phyloP scores from a whole-genome alignment of 805 yeast species.

The Candida montana region DNA sequence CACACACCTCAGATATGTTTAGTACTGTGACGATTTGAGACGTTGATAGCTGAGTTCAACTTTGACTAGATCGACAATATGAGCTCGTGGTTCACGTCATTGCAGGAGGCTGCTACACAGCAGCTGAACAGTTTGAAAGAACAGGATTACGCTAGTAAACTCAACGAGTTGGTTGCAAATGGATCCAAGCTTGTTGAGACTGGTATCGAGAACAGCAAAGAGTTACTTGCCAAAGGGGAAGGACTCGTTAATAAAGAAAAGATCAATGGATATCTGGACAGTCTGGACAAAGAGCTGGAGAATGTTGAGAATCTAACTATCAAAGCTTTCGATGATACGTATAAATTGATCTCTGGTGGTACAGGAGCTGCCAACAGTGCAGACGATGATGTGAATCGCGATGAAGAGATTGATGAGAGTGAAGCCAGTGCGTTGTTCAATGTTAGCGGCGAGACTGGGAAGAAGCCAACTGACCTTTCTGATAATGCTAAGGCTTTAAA shows the following conservation, averaged over 20 bases:
- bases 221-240: conserved; percentile 1
- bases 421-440: conserved; percentile 37
- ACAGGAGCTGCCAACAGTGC: conserved; percentile 6
- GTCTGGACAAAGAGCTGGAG: conserved; percentile 70
- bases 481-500: background rate
- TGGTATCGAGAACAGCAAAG: conserved; percentile 16
- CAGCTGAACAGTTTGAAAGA: background rate
- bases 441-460: conserved; percentile 29
- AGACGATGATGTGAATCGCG: conserved; percentile 19
- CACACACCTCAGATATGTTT: no score
- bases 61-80: no score
- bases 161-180: conserved; percentile 4
- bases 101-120: background rate
- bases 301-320: conserved; percentile 67
- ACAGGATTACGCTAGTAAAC: conserved; percentile 24
- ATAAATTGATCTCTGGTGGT: conserved; percentile 34
- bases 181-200: conserved; percentile 27
- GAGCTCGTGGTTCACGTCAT: background rate
- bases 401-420: conserved; percentile 11
- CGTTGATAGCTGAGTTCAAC: no score
- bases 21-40: no score
- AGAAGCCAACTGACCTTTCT: conserved; percentile 34
- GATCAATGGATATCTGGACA: conserved; percentile 63
- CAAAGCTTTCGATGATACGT: conserved; percentile 46
- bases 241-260: conserved; percentile 26